Base-by-base conservation (phyloP, 371 early-diverging fungal genomes). In the Mucor racemosus region DNA sequence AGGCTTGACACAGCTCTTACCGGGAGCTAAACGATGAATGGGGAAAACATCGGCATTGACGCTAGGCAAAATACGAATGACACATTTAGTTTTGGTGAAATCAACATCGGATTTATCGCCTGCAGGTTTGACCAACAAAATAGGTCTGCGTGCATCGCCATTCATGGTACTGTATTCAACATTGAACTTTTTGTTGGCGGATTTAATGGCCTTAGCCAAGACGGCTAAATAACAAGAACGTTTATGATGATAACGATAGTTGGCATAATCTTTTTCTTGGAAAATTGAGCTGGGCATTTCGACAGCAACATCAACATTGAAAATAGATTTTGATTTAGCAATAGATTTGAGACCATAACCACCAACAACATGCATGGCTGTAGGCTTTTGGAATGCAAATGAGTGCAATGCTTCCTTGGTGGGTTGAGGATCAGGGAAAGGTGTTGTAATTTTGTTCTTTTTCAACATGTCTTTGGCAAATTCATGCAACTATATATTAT, bases 211-310 rank as follows among this genome's bases (percentile, higher is more conserved):
- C 11, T 74, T 66, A 0, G 88, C 85, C 34, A 92, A 76, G 11
- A 85, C 85, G 1, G 95, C 86, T 40, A 98, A 77, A 73, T 96
- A 99, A 71, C 90, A 97, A 0, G 97, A 92, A 48, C 98, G 90
- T 75, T 99, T 99, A 79, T 96, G 87, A 69, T 96, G 94, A 75
- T 99, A 99, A 57, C 97, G 87, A 76, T 92, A 86, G 84, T 99
- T 97, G 74, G 96, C 71, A 68, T 91, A 86, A 74, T 99, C 99
- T 73, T 97, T 95, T 60, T 97, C 96, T 71, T 90, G 90, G 73
- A 97, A 94, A 34, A 97, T 68, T 1, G 72, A 67, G 81, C 77
- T 76, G 0, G 98, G 99, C 96, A 99, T 97, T 62, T 96, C 91
- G 13, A 97, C 93, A 13, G 93, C 92, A 13, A 99, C 74, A 78